A percentile compares a stretch with the other conserved stretches of the same genome.
phyloP scores from a whole-genome alignment of 2,329 filamentous ascomycete species.

The Neopestalotiopsis sp. region DNA sequence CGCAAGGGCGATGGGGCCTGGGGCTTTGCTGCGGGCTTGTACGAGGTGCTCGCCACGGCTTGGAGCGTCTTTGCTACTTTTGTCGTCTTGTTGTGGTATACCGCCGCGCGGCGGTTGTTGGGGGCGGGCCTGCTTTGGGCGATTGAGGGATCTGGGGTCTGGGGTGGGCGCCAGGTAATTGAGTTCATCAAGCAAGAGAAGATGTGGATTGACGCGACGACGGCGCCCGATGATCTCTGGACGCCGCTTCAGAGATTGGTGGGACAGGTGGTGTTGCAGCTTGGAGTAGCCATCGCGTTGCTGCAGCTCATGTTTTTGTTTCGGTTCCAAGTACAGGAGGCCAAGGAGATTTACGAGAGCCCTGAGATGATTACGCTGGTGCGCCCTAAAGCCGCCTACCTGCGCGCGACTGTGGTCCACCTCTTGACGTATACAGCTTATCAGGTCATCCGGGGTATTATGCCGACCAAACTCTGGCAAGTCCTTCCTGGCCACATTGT shows the following conservation, averaged over 20 bases:
- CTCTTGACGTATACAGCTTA: conserved; percentile 33
- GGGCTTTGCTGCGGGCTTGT: not conserved
- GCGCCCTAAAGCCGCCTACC: not conserved
- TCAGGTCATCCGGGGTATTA: conserved; percentile 25
- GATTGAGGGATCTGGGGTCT: not conserved
- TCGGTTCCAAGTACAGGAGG: not conserved
- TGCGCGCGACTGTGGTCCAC: conserved; percentile 32
- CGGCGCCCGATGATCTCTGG: not conserved
- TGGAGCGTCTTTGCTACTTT: not conserved
- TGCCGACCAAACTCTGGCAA: not conserved
- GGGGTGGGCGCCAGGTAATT: not conserved
- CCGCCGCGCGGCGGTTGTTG: not conserved
- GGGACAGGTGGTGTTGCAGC: not conserved
- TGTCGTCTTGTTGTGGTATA: not conserved
- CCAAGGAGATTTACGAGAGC: not conserved
- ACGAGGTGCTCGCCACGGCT: not conserved
- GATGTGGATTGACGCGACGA: not conserved
- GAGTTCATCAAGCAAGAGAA: not conserved
- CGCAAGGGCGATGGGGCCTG: not conserved
- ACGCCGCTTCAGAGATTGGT: not conserved
- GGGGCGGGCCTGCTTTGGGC: not conserved
- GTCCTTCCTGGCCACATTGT: not conserved
- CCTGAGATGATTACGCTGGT: not conserved
- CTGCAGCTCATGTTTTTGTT: conserved; percentile 7
- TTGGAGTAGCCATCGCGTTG: not conserved